Evolutionary conservation across 805 yeast species (phyloP).

Genomic region (Spathaspora gorwiae): DNA sequence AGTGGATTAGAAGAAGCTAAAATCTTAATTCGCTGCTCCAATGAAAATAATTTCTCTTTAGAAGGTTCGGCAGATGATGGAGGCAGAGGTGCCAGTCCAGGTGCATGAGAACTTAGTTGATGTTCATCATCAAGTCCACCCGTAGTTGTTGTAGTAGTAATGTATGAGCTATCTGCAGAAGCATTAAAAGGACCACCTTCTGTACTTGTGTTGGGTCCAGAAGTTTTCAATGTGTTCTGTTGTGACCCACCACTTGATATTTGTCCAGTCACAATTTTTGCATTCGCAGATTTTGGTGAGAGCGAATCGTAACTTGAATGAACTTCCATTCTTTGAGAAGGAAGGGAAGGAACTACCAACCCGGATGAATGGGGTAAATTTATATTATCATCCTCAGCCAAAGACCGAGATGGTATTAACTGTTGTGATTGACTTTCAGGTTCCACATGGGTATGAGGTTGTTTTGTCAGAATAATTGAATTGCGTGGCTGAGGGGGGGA

Average conservation of each 20-base stretch:
- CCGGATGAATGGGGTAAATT: background rate
- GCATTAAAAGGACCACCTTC: background rate
- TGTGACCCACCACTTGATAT: background rate
- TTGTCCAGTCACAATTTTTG: background rate
- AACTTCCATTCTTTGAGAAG: background rate
- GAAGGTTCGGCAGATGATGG: conserved; percentile 1
- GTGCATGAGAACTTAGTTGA: background rate
- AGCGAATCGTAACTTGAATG: background rate
- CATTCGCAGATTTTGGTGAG: background rate
- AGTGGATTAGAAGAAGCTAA: conserved; percentile 24
- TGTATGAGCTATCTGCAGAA: conserved; percentile 1
- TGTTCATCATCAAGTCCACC: background rate
- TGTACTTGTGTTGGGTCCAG: background rate
- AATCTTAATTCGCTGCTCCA: conserved; percentile 18
- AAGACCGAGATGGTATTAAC: background rate
- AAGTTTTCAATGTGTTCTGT: background rate
- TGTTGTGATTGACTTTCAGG: background rate
- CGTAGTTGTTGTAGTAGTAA: background rate
- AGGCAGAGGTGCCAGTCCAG: background rate
- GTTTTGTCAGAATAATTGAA: background rate
- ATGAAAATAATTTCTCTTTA: background rate
- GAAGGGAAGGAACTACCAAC: background rate
- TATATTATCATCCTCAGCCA: too few species aligned
- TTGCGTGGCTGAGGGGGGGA: too few species aligned
- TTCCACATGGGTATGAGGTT: background rate